Evolutionary conservation across 352 stramenopile species (phyloP), one percentile per base, ranked within the genome.

Genomic region (Saprolegnia parasitica): DNA sequence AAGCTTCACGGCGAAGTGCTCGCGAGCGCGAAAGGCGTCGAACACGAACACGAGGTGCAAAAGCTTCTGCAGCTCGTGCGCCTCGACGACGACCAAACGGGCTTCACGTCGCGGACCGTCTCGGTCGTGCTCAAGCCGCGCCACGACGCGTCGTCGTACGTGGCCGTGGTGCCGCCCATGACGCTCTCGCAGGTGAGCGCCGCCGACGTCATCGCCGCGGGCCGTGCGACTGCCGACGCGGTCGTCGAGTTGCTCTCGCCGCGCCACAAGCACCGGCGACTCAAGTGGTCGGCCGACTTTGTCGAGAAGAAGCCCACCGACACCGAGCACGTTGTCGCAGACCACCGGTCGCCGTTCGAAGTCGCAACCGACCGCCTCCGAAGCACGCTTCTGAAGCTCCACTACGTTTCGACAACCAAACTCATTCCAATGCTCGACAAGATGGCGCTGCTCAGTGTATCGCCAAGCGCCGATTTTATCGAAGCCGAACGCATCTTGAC

Each of bases 401-500:
- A 89, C 35, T 56, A 87, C 23, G 75, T 84, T 61, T 89, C 85
- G 40, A 65, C 73, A 1, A 65, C 65, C 20, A 75, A 74, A 6
- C 74, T 89, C 5, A 78, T 89, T 13, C 83, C 83, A 21, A 89
- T 76, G 8, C 52, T 91, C 37, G 78, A 90, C 40, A 74, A 75
- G 26, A 67, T 88, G n/a, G 79, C 89, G 56, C 75, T 76, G 0
- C 71, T 78, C 45, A 42, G 35, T n/a, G 24, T 56, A 74, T 78
- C 18, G 74, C 82, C 10, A 60, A 5, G 81, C 77, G 0, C 79
- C 89, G 55, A 67, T 74, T 24, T 56, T 88, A 20, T 35, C 29
- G 29, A 35, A 35, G 29, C 29, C 29, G 29, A 35, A 5, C 29
- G 29, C 5, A 35, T 49, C 42, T 61, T 90, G 3, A 64, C 35